Conservation (phyloP, 352 stramenopile species). For the Albugo candida region DNA sequence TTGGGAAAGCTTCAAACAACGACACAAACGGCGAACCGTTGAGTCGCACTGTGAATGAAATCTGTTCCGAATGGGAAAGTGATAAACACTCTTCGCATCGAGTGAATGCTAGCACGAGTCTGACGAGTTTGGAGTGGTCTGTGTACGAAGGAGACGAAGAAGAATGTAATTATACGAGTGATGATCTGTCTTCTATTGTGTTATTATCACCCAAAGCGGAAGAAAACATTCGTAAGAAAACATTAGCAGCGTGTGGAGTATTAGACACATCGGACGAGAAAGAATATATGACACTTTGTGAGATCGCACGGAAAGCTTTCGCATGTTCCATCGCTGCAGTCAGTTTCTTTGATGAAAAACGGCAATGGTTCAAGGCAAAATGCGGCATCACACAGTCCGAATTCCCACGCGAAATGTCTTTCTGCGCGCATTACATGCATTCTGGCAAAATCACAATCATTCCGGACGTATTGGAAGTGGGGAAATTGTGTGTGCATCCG, state of each 20-base stretch:
- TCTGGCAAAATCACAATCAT: not conserved
- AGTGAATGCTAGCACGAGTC: not conserved
- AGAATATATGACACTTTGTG: not conserved
- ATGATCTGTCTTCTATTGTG: no score
- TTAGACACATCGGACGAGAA: not conserved
- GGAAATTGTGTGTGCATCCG: not conserved
- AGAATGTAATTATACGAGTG: not conserved
- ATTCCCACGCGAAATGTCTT: not conserved
- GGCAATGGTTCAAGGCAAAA: not conserved
- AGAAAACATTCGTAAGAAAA: not conserved
- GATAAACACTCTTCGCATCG: not conserved
- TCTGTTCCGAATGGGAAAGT: not conserved
- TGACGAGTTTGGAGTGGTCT: not conserved
- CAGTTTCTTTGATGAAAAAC: not conserved
- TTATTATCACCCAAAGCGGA: no score
- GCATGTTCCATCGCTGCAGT: not conserved
- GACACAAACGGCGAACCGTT: slow-evolving; percentile 13
- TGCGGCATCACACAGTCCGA: not conserved
- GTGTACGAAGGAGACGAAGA: not conserved
- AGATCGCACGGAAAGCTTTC: not conserved
- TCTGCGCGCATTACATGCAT: not conserved
- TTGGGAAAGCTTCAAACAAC: slow-evolving; percentile 28
- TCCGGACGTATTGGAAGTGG: not conserved
- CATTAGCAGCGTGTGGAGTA: not conserved
- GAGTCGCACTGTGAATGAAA: not conserved